These are phyloP conservation scores for Hypoxylon sp. DNA, from an alignment of 2,329 filamentous ascomycete species.

Conservation along the genomic window DNA sequence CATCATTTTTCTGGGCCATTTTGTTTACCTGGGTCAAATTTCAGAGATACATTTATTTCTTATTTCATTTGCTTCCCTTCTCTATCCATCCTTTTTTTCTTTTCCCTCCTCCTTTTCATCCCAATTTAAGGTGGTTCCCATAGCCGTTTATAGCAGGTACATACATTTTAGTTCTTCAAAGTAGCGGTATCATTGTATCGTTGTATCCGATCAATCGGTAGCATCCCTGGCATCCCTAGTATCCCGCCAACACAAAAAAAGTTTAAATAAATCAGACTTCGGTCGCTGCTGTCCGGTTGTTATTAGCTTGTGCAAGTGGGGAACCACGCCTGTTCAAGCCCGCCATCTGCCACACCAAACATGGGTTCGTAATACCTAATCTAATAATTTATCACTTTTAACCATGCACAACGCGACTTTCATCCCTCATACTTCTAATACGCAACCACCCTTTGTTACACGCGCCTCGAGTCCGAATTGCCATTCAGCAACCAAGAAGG, in stretches of 20 bases:
- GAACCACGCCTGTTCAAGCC: slow-evolving; percentile 22
- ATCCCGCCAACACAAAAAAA: slow-evolving; percentile 24
- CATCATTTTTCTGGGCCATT: slow-evolving; percentile 26
- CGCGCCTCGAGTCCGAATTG: slow-evolving; percentile 21
- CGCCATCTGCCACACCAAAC: slow-evolving; percentile 30
- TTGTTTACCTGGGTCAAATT: slow-evolving; percentile 31
- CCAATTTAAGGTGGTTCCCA: not conserved
- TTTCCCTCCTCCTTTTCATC: not conserved
- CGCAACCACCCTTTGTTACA: slow-evolving; percentile 18
- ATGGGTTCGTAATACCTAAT: slow-evolving; percentile 32
- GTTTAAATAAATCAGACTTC: slow-evolving; percentile 19
- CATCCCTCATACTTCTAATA: slow-evolving; percentile 31
- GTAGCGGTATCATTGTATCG: slow-evolving; percentile 19
- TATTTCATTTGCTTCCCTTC: slow-evolving; percentile 20
- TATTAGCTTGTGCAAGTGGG: slow-evolving; percentile 27
- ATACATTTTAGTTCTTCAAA: slow-evolving; percentile 2
- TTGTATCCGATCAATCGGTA: slow-evolving; percentile 20
- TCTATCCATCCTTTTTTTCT: slow-evolving; percentile 3
- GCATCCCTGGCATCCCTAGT: no score
- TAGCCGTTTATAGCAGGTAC: not conserved
- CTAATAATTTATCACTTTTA: slow-evolving; percentile 34
- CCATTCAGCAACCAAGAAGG: slow-evolving; percentile 24
- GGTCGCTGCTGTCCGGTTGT: slow-evolving; percentile 19
- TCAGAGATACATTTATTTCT: slow-evolving; percentile 28
- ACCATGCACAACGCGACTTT: slow-evolving; percentile 43